Percentiles rank a stretch among this genome's conserved stretches.
phyloP scores from a whole-genome alignment of 352 stramenopile genomes.

The Phytophthora brassicae region DNA sequence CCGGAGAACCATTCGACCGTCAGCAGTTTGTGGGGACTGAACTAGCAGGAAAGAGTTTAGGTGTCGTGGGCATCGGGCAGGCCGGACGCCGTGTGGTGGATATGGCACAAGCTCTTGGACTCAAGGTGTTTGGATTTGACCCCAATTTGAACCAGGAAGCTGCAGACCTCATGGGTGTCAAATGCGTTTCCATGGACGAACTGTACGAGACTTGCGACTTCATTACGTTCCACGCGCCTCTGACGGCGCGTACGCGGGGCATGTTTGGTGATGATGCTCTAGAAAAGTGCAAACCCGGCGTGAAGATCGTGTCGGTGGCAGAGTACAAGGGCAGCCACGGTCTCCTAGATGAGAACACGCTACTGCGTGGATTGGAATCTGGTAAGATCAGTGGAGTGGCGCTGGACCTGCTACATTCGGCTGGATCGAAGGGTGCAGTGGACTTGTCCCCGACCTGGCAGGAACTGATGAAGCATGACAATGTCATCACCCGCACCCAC shows the following conservation, averaged over 20 bases:
- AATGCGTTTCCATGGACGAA: constrained; percentile 57
- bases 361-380: constrained; percentile 65
- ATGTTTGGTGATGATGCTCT: constrained; percentile 88
- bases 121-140: constrained; percentile 74
- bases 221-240: constrained; percentile 94
- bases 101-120: constrained; percentile 69
- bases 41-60: constrained; percentile 59
- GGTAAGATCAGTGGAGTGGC: constrained; percentile 85
- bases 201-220: constrained; percentile 88
- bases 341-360: constrained; percentile 80
- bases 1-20: constrained; percentile 30
- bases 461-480: constrained; percentile 83
- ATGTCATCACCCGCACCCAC: constrained; percentile 88
- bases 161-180: constrained; percentile 64
- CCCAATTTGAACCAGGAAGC: constrained; percentile 74
- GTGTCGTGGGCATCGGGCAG: constrained; percentile 74
- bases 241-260: constrained; percentile 90
- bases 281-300: constrained; percentile 88
- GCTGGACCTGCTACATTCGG: constrained; percentile 69
- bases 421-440: constrained; percentile 18
- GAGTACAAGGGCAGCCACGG: constrained; percentile 72
- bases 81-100: constrained; percentile 73
- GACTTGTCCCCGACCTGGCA: constrained; percentile 49
- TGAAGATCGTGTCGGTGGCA: constrained; percentile 86
- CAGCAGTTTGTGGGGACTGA: constrained; percentile 65